Base-by-base conservation (phyloP, 2,329 filamentous ascomycete genomes). In the Sporothrix brunneoviolacea region DNA sequence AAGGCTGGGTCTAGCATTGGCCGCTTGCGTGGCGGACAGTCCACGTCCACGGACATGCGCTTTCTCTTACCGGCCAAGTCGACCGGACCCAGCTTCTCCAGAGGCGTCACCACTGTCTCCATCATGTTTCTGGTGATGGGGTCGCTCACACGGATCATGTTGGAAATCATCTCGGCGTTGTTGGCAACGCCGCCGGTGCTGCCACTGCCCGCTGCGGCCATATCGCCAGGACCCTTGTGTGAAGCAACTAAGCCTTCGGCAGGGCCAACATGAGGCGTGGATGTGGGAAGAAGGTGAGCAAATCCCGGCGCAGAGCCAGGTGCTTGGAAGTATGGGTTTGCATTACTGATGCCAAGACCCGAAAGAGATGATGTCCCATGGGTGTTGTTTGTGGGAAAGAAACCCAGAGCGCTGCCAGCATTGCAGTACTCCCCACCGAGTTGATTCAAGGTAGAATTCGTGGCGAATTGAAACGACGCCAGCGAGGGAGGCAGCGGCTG, bases 81-180 rank as follows among this genome's bases (percentile, higher is more conserved):
- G 15, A n/a, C 12, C 2, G 39, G 22, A 16, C 47, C 28, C 16
- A n/a, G 16, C 3, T 9, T 22, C 6, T 37, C 39, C 7, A 16
- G 39, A 16, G 38, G 32, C 12, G 30, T 13, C 18, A 15, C 32
- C 5, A 9, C 15, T 7, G 13, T 27, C 5, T 28, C 16, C 22
- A 27, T 24, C 1, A n/a, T 8, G 24, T 16, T 30, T 10, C 9
- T 36, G 19, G 21, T 27, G 3, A 15, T 22, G 16, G 35, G 44
- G 13, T 22, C 37, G 44, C 37, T 13, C 21, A 21, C 21, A 16
- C 33, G n/a, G 24, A 47, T 38, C 19, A 38, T 35, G n/a, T 12
- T 27, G n/a, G 24, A 35, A 10, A 47, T 47, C n/a, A 46, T 46
- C 21, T 46, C 19, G 21, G 43, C 43, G 22, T 39, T 48, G 36